Conservation (phyloP, 1,284 basidiomycete species). For the Boletus albobrunnescens region DNA sequence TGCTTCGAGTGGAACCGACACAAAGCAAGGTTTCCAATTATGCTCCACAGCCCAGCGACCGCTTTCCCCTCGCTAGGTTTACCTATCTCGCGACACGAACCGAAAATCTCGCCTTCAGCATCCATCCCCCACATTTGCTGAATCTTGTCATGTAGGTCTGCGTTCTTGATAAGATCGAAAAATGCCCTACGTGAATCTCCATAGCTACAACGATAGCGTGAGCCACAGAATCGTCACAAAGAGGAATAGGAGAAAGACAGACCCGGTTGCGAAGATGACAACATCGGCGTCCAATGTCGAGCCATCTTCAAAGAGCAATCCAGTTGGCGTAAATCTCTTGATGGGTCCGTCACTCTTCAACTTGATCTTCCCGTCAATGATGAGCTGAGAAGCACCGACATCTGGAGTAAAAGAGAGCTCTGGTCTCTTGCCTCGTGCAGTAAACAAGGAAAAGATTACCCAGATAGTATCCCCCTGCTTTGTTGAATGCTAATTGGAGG, state of each 20-base stretch:
- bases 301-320: conserved; percentile 63
- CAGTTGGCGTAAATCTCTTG: conserved; percentile 50
- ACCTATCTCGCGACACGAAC: conserved; percentile 46
- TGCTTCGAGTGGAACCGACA: conserved; percentile 40
- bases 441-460: conserved; percentile 25
- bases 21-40: conserved; percentile 35
- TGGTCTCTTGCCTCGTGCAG: neutral
- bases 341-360: conserved; percentile 63
- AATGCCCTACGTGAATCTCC: conserved; percentile 27
- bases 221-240: conserved; percentile 14
- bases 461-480: conserved; percentile 44
- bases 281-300: conserved; percentile 57
- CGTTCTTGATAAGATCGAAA: conserved; percentile 22
- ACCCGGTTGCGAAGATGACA: conserved; percentile 64
- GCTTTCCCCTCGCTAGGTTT: conserved; percentile 34
- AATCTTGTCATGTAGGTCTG: conserved; percentile 28
- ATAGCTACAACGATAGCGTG: conserved; percentile 33
- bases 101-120: conserved; percentile 59
- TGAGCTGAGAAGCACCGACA: conserved; percentile 59
- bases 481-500: conserved; percentile 29
- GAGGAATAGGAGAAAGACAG: neutral
- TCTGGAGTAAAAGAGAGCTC: conserved; percentile 35
- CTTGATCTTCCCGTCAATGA: conserved; percentile 72
- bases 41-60: conserved; percentile 49
- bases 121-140: conserved; percentile 59